Base-by-base conservation (phyloP, 2,329 filamentous ascomycete species). In the Trichoderma oligosporum region DNA sequence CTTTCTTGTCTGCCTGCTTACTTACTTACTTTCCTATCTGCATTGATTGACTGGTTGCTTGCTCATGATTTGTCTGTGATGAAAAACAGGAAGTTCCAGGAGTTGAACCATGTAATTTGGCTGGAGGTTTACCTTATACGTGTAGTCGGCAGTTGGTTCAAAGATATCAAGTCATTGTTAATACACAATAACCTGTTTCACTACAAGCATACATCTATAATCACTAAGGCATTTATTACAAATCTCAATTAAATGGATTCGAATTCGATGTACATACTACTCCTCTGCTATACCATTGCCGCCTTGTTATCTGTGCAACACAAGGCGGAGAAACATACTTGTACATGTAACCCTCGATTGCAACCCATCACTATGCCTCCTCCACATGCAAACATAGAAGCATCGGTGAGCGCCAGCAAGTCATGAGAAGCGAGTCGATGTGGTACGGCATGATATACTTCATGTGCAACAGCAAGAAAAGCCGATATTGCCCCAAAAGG, bases 331-430 rank as follows among this genome's bases (percentile, higher is more conserved):
- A 46, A 31, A 22, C n/a, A n/a, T n/a, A n/a, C n/a, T n/a, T n/a
- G n/a, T n/a, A n/a, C n/a, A 45, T 27, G 51, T 31, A 53, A 25
- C 49, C 38, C 22, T 14, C 22, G 27, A 31, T 11, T 5, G 27
- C 27, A 31, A 31, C 27, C 27, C 11, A 31, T 31, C 27, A 31
- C 27, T 5, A 44, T 35, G 46, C 27, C 29, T 46, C 25, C 44
- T 49, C 53, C 53, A 41, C 54, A 49, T 49, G 24, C 54, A 57
- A 42, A 42, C 45, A 48, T 49, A 56, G n/a, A 56, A 48, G 54
- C 12, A 44, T 42, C 54, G 54, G 54, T 57, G 45, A 57, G 45
- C 33, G 38, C 29, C 45, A 51, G 36, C 48, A 38, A 52, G 48
- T 29, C 35, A 29, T 29, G 16, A 39, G 31, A 44, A 22, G 41